A percentile compares a stretch with the other conserved stretches of the same genome.
phyloP scores from a whole-genome alignment of 257 asterid genomes.

The Marsdenia floribunda region DNA sequence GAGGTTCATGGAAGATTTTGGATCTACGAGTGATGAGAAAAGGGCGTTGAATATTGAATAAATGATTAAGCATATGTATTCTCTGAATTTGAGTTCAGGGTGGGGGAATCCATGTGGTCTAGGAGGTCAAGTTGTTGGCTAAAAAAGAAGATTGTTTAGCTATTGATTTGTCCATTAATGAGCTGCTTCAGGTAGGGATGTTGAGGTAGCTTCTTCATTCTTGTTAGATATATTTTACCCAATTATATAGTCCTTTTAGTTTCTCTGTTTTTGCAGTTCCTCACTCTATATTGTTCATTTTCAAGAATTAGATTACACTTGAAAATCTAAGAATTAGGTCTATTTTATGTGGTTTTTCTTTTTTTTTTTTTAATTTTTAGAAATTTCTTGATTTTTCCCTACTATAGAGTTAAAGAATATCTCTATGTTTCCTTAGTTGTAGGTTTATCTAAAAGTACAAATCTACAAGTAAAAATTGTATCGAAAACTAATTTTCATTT shows the following conservation, averaged over 20 bases:
- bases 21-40: constrained; percentile 49
- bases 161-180: constrained; percentile 66
- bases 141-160: constrained; percentile 57
- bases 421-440: not conserved
- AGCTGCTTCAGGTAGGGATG: constrained; percentile 78
- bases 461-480: not conserved
- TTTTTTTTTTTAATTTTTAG: not conserved
- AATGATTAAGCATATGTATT: constrained; percentile 70
- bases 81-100: constrained; percentile 91
- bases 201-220: constrained; percentile 48
- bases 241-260: not conserved
- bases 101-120: constrained; percentile 86
- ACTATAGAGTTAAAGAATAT: not conserved
- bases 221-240: not conserved
- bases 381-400: not conserved
- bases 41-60: constrained; percentile 44
- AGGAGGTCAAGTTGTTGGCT: constrained; percentile 75
- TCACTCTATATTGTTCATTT: not conserved
- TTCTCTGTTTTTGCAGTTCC: not conserved
- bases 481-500: not conserved
- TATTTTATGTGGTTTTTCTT: not conserved
- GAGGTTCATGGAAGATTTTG: constrained; percentile 71
- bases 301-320: not conserved
- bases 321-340: not conserved
- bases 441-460: not conserved